These are phyloP conservation scores for Cylindrotheca fusiformis DNA, from an alignment of 108 stramenopile genomes.

Conservation along the genomic window DNA sequence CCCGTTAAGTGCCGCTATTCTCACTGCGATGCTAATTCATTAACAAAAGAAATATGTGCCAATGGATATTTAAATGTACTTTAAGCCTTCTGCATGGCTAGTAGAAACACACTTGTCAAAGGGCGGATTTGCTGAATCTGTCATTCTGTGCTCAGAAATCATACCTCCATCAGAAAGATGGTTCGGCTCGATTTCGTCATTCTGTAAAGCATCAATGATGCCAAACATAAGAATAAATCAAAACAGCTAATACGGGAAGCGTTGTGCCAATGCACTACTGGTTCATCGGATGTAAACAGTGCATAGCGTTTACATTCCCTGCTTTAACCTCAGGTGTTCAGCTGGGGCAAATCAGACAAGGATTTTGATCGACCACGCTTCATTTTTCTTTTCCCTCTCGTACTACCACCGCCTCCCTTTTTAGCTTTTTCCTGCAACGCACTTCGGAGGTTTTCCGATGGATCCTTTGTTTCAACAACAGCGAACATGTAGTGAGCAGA, in stretches of 20 bases:
- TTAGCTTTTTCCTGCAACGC: slow-evolving; percentile 80
- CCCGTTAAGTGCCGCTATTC: slow-evolving; percentile 55
- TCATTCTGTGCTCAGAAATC: slow-evolving; percentile 22
- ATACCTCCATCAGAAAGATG: slow-evolving; percentile 38
- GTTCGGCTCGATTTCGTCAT: slow-evolving; percentile 47
- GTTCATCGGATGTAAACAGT: background rate
- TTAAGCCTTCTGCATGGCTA: too few relatives aligned
- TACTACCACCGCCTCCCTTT: slow-evolving; percentile 27
- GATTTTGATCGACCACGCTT: slow-evolving; percentile 86
- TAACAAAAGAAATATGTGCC: background rate
- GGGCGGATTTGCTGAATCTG: background rate
- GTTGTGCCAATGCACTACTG: background rate
- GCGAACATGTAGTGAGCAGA: background rate
- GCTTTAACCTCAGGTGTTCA: slow-evolving; percentile 89
- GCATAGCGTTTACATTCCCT: slow-evolving; percentile 21
- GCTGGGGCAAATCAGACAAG: slow-evolving; percentile 76
- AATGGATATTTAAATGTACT: too few relatives aligned
- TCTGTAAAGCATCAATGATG: slow-evolving; percentile 15
- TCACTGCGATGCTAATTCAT: slow-evolving; percentile 35
- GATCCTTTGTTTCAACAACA: slow-evolving; percentile 26
- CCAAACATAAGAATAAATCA: background rate
- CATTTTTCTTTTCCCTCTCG: slow-evolving; percentile 57
- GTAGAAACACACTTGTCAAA: too few relatives aligned
- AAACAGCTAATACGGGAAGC: slow-evolving; percentile 8
- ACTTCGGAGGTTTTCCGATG: slow-evolving; percentile 66